Percentiles rank a stretch among this genome's conserved stretches.
phyloP scores from a whole-genome alignment of 2,329 filamentous ascomycete species.

The Colletotrichum magnum region DNA sequence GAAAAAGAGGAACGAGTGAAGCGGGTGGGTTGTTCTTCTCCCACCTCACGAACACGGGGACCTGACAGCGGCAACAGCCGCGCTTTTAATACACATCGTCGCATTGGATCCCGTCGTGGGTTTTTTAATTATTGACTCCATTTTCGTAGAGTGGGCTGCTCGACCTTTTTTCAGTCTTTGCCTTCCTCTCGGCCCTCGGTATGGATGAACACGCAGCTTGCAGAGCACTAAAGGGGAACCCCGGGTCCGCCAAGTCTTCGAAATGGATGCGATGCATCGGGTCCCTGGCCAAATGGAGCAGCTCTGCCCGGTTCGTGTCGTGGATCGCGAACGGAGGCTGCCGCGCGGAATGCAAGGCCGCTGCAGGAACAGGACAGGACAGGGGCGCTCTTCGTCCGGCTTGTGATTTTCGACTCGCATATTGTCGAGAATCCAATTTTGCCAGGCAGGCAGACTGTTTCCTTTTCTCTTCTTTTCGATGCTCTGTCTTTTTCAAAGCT shows the following conservation, averaged over 20 bases:
- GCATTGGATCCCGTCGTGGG: constrained; percentile 15
- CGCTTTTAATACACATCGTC: constrained; percentile 14
- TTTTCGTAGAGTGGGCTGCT: constrained; percentile 18
- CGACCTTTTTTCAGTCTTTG: neutral
- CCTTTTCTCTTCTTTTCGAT: no score
- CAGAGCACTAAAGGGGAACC: constrained; percentile 1
- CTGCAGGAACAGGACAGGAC: neutral
- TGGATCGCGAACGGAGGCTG: constrained; percentile 19
- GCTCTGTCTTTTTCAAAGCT: neutral
- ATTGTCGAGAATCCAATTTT: neutral
- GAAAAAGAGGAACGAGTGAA: neutral
- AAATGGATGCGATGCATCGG: constrained; percentile 31
- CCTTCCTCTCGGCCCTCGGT: neutral
- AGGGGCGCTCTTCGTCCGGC: neutral
- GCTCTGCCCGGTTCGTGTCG: constrained; percentile 17
- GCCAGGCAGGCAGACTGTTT: no score
- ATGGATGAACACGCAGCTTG: neutral
- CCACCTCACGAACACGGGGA: neutral
- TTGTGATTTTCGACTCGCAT: neutral
- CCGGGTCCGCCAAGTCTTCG: constrained; percentile 21
- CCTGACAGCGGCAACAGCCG: neutral
- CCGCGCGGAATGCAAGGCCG: constrained; percentile 10
- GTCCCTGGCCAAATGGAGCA: constrained; percentile 31
- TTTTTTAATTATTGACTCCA: constrained; percentile 23
- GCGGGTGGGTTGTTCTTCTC: neutral